These are phyloP conservation scores for Cladosporium sp. DNA, from an alignment of 2,329 filamentous ascomycete species.

Conservation along the genomic window DNA sequence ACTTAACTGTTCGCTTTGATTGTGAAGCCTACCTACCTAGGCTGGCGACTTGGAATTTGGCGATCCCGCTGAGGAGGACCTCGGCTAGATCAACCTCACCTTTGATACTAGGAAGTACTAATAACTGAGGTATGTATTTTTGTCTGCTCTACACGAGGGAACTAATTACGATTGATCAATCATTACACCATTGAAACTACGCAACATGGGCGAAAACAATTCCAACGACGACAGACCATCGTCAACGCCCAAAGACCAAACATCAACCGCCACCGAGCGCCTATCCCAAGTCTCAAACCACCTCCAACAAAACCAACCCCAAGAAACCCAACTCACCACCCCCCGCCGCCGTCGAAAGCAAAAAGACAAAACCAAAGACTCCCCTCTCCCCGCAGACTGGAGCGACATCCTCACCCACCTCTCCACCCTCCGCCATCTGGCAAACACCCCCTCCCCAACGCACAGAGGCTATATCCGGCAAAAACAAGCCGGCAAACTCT, in stretches of 20 bases:
- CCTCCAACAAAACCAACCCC: slow-evolving; percentile 9
- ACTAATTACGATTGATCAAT: neutral
- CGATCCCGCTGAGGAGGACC: slow-evolving; percentile 9
- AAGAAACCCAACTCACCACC: slow-evolving; percentile 30
- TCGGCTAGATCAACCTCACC: neutral
- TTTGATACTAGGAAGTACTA: too few species aligned
- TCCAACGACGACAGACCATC: neutral
- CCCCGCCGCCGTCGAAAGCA: slow-evolving; percentile 17
- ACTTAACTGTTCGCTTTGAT: too few species aligned
- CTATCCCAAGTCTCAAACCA: slow-evolving; percentile 28
- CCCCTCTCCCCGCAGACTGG: slow-evolving; percentile 54
- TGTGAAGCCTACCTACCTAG: neutral
- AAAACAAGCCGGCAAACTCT: slow-evolving; percentile 60
- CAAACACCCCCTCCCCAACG: slow-evolving; percentile 49
- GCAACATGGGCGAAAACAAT: neutral
- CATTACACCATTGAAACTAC: neutral
- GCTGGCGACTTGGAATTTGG: neutral
- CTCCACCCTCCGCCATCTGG: slow-evolving; percentile 47
- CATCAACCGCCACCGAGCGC: slow-evolving; percentile 19
- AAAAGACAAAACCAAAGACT: slow-evolving; percentile 31
- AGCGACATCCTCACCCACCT: slow-evolving; percentile 58
- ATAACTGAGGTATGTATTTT: too few species aligned
- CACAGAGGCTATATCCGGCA: slow-evolving; percentile 58
- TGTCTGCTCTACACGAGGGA: too few species aligned
- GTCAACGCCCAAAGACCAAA: neutral